phyloP scores from a whole-genome alignment of 768 basidiomycete genomes.

The Mycena venus region DNA sequence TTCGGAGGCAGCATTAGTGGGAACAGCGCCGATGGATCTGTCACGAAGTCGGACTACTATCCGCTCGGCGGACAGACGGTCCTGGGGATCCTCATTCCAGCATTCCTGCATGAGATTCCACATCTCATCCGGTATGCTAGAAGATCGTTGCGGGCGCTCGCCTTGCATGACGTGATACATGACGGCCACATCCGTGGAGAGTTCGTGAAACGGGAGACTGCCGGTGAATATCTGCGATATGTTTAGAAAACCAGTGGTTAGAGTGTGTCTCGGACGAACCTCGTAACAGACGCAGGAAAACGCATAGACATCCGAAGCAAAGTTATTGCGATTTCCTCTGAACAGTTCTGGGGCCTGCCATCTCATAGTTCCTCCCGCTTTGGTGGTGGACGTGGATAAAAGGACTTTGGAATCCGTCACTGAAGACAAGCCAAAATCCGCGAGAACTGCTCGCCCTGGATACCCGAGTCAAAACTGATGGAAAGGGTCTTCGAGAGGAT shows the following conservation, averaged over 20 bases:
- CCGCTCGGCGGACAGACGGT: constrained; percentile 11
- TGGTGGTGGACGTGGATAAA: constrained; percentile 27
- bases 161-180: constrained; percentile 34
- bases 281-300: constrained; percentile 46
- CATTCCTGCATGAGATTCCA: constrained; percentile 30
- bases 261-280: constrained; percentile 25
- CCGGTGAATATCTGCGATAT: constrained; percentile 43
- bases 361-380: constrained; percentile 37
- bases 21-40: constrained; percentile 17
- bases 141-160: background rate
- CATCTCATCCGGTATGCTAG: constrained; percentile 6
- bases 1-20: constrained; percentile 10
- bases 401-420: constrained; percentile 36
- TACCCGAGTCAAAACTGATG: too few species aligned
- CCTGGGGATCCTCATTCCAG: constrained; percentile 12
- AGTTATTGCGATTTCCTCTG: constrained; percentile 29
- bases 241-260: background rate
- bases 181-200: constrained; percentile 32
- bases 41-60: constrained; percentile 26
- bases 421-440: constrained; percentile 45
- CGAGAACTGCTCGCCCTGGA: constrained; percentile 40
- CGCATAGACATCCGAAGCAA: constrained; percentile 44
- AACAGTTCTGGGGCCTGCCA: constrained; percentile 48
- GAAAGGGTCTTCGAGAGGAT: too few species aligned
- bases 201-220: constrained; percentile 36